Conservation (phyloP, 2,329 filamentous ascomycete species). For the Sporothrix sp. region DNA sequence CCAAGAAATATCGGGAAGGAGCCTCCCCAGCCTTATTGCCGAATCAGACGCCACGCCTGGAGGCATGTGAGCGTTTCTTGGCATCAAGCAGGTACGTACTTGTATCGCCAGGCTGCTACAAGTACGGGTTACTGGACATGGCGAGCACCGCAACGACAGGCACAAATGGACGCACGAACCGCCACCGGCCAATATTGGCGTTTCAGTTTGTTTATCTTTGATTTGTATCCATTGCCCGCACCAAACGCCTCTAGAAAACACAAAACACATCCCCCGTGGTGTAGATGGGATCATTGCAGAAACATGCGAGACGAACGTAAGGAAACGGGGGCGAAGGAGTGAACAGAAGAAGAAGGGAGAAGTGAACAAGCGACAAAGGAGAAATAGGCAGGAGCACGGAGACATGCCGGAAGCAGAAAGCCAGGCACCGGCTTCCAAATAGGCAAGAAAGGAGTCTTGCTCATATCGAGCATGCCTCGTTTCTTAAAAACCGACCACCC, state of each 20-base stretch:
- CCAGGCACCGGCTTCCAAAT: neutral
- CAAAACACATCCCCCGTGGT: neutral
- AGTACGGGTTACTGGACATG: too few relatives aligned
- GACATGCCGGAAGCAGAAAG: neutral
- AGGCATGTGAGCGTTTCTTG: constrained; percentile 4
- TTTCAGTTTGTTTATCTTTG: constrained; percentile 5
- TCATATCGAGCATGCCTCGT: too few relatives aligned
- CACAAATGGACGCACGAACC: too few relatives aligned
- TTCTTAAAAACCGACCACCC: too few relatives aligned
- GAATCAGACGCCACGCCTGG: constrained; percentile 10
- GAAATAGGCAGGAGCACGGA: neutral
- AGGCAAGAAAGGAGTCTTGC: neutral
- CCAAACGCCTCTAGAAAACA: constrained; percentile 13
- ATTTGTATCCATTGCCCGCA: constrained; percentile 11
- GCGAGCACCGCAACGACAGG: too few relatives aligned
- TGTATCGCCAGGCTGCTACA: too few relatives aligned
- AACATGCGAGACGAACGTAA: neutral
- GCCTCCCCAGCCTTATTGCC: neutral
- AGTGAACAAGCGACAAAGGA: neutral
- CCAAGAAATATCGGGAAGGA: neutral
- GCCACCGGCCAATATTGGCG: too few relatives aligned
- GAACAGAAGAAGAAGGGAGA: neutral
- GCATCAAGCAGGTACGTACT: too few relatives aligned
- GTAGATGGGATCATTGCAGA: neutral
- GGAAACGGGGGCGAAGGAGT: neutral